Evolutionary conservation across 352 stramenopile species (phyloP), one percentile per base, ranked within the genome.

Genomic region (Plasmopara muralis): DNA sequence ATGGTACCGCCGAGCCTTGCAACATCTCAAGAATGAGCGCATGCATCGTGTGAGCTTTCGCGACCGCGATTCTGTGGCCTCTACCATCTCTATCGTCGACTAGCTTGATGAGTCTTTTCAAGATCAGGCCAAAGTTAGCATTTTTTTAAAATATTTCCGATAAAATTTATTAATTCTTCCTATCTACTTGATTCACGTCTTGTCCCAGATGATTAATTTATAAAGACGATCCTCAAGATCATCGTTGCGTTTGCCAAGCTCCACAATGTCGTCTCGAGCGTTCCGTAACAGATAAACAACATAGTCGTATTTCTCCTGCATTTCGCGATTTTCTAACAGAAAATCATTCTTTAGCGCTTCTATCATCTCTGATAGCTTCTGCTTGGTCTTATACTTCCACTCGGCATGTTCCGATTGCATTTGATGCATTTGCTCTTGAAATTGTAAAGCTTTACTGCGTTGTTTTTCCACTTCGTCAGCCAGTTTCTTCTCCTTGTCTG

Each of bases 401-500:
- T 83, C 68, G 16, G 52, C 57, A 39, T 85, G 75, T 47, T 85
- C 66, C n/a, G 78, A 30, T 31, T 87, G 72, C 44, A 79, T 59
- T 14, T 64, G 50, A 35, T 79, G 68, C 44, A 88, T 63, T 44
- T 84, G 73, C 55, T 87, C 62, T 50, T 85, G 73, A 18, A 84
- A 72, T 9, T 66, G 43, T 3, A 88, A 39, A 3, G 74, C 71
- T 43, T 56, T 68, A 14, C 40, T 49, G 2, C 79, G 74, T 65
- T 89, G 79, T 0, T 41, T 64, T 43, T 89, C 77, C 2, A 90
- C 78, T 60, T 90, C 80, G 15, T 88, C 75, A 1, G 74, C 63
- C 6, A 91, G 64, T 42, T 89, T 77, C 45, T 93, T 87, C 49
- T 90, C 78, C 47, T 90, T 91, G 53, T 89, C 76, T 8, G 68